phyloP scores from a whole-genome alignment of 306 rosid genomes.

The Hippophae gyantsensis region DNA sequence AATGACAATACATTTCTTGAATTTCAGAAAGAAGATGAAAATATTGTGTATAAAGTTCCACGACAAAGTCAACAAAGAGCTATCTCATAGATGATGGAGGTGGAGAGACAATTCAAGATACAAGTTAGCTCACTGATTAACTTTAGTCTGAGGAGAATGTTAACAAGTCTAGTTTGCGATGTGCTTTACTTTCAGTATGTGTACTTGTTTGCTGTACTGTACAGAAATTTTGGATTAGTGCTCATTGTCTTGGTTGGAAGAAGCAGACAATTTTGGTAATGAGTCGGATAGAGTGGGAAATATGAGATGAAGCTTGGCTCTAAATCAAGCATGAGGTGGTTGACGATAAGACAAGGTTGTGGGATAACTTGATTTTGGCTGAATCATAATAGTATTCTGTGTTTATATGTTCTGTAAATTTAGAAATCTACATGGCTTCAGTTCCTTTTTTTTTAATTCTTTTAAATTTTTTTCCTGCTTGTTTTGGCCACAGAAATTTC shows the following conservation, averaged over 20 bases:
- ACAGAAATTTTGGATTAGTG: slow-evolving; percentile 17
- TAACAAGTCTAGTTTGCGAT: slow-evolving; percentile 17
- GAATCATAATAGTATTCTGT: slow-evolving; percentile 17
- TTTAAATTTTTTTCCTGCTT: too few relatives aligned
- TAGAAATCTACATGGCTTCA: too few relatives aligned
- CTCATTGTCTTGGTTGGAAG: slow-evolving; percentile 23
- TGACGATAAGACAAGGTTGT: slow-evolving; percentile 22
- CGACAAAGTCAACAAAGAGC: slow-evolving; percentile 31
- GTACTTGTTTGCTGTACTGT: slow-evolving; percentile 22
- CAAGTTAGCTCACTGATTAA: slow-evolving; percentile 19
- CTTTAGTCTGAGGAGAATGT: slow-evolving; percentile 22
- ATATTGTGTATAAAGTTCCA: slow-evolving; percentile 8
- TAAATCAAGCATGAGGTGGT: slow-evolving; percentile 4
- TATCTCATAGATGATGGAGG: slow-evolving; percentile 35
- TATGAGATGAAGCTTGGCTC: slow-evolving; percentile 17
- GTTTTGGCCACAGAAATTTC: too few relatives aligned
- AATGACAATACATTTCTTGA: neutral
- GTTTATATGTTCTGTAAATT: slow-evolving; percentile 3
- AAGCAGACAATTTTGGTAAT: slow-evolving; percentile 31
- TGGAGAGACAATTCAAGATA: slow-evolving; percentile 10
- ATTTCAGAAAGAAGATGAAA: slow-evolving; percentile 30
- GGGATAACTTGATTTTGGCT: slow-evolving; percentile 38
- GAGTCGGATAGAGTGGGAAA: slow-evolving; percentile 5
- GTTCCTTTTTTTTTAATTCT: neutral
- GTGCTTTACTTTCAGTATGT: slow-evolving; percentile 21